phyloP scores from a whole-genome alignment of 2,329 filamentous ascomycete species.

The Monosporascus sp. region DNA sequence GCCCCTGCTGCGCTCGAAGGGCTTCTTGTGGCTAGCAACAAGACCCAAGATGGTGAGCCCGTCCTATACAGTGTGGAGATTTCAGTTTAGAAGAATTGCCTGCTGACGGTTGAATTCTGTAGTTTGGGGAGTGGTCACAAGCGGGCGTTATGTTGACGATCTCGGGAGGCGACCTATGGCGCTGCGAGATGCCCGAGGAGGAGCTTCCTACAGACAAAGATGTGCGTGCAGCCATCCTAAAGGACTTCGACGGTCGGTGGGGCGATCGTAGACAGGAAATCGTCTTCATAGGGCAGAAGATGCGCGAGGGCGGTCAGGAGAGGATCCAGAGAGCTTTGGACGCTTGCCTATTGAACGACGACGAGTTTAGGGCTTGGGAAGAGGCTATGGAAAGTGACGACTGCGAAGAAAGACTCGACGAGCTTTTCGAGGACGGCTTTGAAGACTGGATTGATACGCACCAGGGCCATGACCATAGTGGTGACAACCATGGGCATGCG shows the following conservation, averaged over 20 bases:
- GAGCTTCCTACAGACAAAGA: slow-evolving; percentile 44
- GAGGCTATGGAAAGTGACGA: slow-evolving; percentile 18
- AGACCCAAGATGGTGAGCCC: slow-evolving; percentile 40
- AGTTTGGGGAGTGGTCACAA: slow-evolving; percentile 58
- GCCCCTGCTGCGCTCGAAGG: slow-evolving; percentile 59
- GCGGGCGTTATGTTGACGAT: slow-evolving; percentile 61
- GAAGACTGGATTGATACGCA: slow-evolving; percentile 29
- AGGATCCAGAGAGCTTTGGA: slow-evolving; percentile 52
- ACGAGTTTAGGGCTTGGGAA: slow-evolving; percentile 45
- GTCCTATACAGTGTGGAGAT: not conserved
- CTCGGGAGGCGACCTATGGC: slow-evolving; percentile 51
- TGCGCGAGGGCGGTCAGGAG: slow-evolving; percentile 39
- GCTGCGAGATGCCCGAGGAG: slow-evolving; percentile 52
- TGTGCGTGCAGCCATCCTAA: slow-evolving; percentile 43
- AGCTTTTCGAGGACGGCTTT: slow-evolving; percentile 26
- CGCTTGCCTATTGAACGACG: slow-evolving; percentile 55
- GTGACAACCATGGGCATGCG: slow-evolving; percentile 11
- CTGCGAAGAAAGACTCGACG: slow-evolving; percentile 16
- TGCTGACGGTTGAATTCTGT: not conserved
- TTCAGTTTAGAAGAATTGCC: too few relatives aligned
- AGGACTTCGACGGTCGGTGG: slow-evolving; percentile 55
- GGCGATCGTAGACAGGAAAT: slow-evolving; percentile 67
- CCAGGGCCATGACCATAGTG: slow-evolving; percentile 24
- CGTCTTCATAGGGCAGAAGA: slow-evolving; percentile 66
- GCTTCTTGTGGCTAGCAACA: slow-evolving; percentile 56